phyloP scores from a whole-genome alignment of 768 basidiomycete genomes.

The Suillus paluster region DNA sequence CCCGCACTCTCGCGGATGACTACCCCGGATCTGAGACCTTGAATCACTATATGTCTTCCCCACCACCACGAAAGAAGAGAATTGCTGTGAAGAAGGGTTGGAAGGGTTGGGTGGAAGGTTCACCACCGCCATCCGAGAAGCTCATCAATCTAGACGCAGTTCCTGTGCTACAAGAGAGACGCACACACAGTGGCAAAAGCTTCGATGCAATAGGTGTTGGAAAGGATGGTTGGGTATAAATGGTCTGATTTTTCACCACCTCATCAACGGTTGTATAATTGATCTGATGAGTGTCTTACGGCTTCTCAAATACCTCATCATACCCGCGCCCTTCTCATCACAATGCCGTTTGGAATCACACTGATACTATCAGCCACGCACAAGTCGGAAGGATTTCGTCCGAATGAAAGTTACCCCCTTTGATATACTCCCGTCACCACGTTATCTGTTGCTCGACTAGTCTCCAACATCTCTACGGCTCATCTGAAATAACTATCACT shows the following conservation, averaged over 20 bases:
- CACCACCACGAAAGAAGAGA: constrained; percentile 63
- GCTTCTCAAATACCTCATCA: not conserved
- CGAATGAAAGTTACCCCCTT: not conserved
- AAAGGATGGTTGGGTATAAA: constrained; percentile 76
- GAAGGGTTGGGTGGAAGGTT: constrained; percentile 92
- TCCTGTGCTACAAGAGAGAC: constrained; percentile 70
- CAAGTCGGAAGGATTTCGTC: constrained; percentile 1
- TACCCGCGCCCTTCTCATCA: not conserved
- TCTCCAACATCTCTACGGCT: constrained; percentile 7
- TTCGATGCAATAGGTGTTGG: constrained; percentile 84
- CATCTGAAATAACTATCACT: constrained; percentile 5
- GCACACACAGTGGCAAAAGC: constrained; percentile 83
- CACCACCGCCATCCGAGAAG: constrained; percentile 78
- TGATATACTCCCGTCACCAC: not conserved
- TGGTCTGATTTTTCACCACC: constrained; percentile 42
- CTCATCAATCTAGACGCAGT: constrained; percentile 81
- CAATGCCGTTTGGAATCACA: constrained; percentile 7
- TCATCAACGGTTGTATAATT: constrained; percentile 7
- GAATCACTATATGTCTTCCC: not conserved
- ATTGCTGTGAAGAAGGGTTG: constrained; percentile 77
- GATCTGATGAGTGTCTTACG: not conserved
- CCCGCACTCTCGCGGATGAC: constrained; percentile 72
- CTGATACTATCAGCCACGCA: constrained; percentile 4
- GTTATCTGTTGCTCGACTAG: constrained; percentile 1
- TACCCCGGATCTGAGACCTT: constrained; percentile 19